Evolutionary conservation across 179 eudicot genomes (phyloP), one percentile per base, ranked within the genome.

Genomic region (Nepenthes alata): DNA sequence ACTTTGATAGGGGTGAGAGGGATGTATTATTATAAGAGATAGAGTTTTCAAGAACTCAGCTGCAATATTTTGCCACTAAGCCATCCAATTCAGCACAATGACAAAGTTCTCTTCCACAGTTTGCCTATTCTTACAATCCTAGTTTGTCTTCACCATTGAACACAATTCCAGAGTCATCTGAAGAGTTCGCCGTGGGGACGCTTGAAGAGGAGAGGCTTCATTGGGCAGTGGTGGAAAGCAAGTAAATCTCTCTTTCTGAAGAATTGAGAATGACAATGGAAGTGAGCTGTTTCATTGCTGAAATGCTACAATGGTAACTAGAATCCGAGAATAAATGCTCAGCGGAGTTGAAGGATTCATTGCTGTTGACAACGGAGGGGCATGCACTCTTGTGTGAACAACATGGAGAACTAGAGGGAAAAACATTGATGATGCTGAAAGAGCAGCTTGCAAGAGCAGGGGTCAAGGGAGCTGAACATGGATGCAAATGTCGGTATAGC

Each of bases 301-400:
- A 85, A 74, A 78, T 72, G 50, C 82, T 72, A 51, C 81, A 78
- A 61, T 82, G 74, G 37, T 96, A 94, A 55, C 75, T 87, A 2
- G 86, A 85, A 41, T 80, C 65, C 3, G 99, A 94, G 73, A 90
- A 74, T 66, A 83, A 75, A 66, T 87, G 95, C 65, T 83, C 90
- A 36, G 95, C 83, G 47, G 98, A 93, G 80, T 70, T 89, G 50
- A 87, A 86, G 77, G 95, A 87, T 73, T 93, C 97, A 53, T 74
- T 93, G 84, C 94, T 84, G 68, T 69, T 89, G 73, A 95, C 97
- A 47, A 93, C 89, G 98, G 75, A 89, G 67, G 93, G 97, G 57
- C 97, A 93, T 77, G 98, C 98, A 14, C 88, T 94, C 50, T 87
- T 93, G 95, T 95, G 89, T 48, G 98, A 93, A 64, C 97, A 93